These are phyloP conservation scores for Santalum album DNA, from an alignment of 164 flowering plant species.

Conservation along the genomic window DNA sequence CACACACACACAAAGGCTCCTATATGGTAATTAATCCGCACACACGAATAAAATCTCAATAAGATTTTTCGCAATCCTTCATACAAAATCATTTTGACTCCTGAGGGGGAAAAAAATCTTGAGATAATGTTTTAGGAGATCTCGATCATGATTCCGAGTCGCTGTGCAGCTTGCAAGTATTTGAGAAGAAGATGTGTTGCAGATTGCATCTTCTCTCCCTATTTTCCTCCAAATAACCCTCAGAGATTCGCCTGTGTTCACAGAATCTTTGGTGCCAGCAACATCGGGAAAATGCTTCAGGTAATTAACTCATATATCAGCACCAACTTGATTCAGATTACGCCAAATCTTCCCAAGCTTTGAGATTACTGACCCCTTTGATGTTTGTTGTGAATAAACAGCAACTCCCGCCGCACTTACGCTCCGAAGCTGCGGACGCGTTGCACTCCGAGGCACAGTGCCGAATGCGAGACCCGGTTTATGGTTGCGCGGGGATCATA, in stretches of 20 bases:
- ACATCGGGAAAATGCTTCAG: slow-evolving; percentile 33
- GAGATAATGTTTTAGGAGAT: background rate
- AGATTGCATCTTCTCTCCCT: slow-evolving; percentile 45
- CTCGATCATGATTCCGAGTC: slow-evolving; percentile 13
- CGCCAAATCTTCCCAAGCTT: too few species aligned
- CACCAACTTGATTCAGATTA: too few species aligned
- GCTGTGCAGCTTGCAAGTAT: slow-evolving; percentile 53
- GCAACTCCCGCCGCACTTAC: slow-evolving; percentile 21
- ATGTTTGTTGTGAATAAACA: background rate
- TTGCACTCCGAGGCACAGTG: slow-evolving; percentile 28
- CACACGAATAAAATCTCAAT: background rate
- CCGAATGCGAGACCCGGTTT: slow-evolving; percentile 30
- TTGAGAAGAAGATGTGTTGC: slow-evolving; percentile 35
- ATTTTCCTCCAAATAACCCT: slow-evolving; percentile 39
- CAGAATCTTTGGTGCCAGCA: slow-evolving; percentile 43
- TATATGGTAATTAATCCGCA: background rate
- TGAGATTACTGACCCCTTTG: too few species aligned
- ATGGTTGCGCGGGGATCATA: slow-evolving; percentile 32
- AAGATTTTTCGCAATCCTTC: slow-evolving; percentile 4
- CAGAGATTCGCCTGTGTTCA: slow-evolving; percentile 34
- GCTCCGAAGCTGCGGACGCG: slow-evolving; percentile 28
- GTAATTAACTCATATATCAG: slow-evolving; percentile 11
- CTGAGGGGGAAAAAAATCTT: background rate
- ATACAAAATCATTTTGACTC: background rate
- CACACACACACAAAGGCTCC: background rate